These are phyloP conservation scores for Venturia oleaginea DNA, from an alignment of 2,329 filamentous ascomycete species.

Conservation along the genomic window DNA sequence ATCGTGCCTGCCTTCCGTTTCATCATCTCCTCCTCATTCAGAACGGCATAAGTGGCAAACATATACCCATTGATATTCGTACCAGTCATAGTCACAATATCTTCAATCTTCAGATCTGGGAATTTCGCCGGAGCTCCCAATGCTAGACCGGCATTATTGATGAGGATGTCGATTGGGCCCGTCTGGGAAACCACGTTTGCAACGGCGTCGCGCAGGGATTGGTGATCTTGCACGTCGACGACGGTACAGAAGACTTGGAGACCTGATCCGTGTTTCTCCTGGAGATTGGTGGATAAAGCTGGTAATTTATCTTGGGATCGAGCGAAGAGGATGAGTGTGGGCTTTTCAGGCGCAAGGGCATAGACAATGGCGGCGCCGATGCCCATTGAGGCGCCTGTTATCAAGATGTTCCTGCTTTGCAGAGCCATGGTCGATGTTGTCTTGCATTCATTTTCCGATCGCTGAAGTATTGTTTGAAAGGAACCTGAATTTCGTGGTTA, in stretches of 20 bases:
- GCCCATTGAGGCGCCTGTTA: constrained; percentile 48
- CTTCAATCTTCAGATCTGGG: constrained; percentile 31
- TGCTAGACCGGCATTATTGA: constrained; percentile 42
- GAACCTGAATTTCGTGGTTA: too few species aligned
- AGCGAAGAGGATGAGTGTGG: constrained; percentile 36
- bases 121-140: constrained; percentile 38
- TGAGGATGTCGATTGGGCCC: constrained; percentile 34
- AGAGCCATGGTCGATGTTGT: constrained; percentile 20
- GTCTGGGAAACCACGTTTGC: constrained; percentile 24
- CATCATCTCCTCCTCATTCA: constrained; percentile 35
- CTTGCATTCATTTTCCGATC: background rate
- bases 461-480: background rate
- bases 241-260: constrained; percentile 21
- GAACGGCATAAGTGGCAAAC: constrained; percentile 36
- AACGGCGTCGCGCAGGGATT: constrained; percentile 26
- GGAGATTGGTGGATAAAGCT: constrained; percentile 18
- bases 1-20: constrained; percentile 34
- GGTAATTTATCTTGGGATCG: constrained; percentile 27
- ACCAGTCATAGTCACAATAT: constrained; percentile 37
- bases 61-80: constrained; percentile 43
- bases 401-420: constrained; percentile 45
- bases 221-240: constrained; percentile 26
- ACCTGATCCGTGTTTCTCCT: constrained; percentile 2
- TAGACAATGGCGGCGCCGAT: constrained; percentile 28
- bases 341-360: constrained; percentile 29